Base-by-base conservation (phyloP, 2,329 filamentous ascomycete genomes). In the Penicillium sp. region DNA sequence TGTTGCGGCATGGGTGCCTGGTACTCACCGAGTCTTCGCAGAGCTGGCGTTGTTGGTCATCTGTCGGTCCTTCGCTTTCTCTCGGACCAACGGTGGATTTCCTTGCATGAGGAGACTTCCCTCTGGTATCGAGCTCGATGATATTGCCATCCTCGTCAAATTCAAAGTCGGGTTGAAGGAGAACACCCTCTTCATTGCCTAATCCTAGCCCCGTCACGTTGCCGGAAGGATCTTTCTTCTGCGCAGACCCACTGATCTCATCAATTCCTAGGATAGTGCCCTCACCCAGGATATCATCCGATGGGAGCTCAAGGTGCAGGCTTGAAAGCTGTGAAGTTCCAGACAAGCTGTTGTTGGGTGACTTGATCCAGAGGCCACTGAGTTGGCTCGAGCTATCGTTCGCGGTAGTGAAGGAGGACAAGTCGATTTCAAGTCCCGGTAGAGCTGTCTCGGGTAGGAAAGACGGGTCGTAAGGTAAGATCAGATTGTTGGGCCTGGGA, bases 401-500 rank as follows among this genome's bases (percentile, higher is more conserved):
- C 6, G 39, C 14, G 6, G 70, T 3, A 73, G 70, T 11, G 74
- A 74, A 16, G 20, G 31, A 31, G 1, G 52, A 55, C 8, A 86
- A 67, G 48, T 84, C 79, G 22, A 84, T 69, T 32, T 86, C 79
- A 55, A 88, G 78, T 1, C 81, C 77, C 1, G 86, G 84, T 26
- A 91, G 77, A 34, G 79, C 77, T 34, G 86, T 79, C 42, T 88
- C 85, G 0, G 88, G 86, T 10, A 89, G 74, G 69, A 97, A 97
- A 40, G 84, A 81, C 0, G 92, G 91, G 67, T 97, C 93, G 66
- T 97, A 90, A 52, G 84, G 79, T 2, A 97, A 79, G 3, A 91
- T 78, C 54, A 97, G 85, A 63, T 92, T 61, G 40, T 46, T 60
- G 18, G 64, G 57, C 44, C 64, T 65, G 38, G 14, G 87, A 24